These are phyloP conservation scores for Ogataea haglerorum DNA, from an alignment of 805 yeast species.

Conservation along the genomic window DNA sequence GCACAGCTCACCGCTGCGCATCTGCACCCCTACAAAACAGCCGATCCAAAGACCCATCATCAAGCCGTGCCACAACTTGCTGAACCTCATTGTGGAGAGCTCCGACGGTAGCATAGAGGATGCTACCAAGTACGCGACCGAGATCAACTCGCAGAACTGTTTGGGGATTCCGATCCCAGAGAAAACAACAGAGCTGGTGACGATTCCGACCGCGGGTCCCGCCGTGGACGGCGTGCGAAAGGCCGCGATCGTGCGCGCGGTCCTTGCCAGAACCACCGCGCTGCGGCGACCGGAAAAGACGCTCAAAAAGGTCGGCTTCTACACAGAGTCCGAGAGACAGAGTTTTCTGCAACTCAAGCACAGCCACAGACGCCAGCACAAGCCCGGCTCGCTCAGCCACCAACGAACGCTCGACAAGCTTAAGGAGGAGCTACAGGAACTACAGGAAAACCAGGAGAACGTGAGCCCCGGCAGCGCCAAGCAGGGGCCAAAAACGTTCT, in stretches of 20 bases:
- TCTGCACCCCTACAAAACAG: constrained; percentile 39
- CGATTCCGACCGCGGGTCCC: constrained; percentile 47
- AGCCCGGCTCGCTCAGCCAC: constrained; percentile 5
- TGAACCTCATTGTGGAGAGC: constrained; percentile 56
- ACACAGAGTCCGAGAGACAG: constrained; percentile 27
- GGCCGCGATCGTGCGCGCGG: constrained; percentile 36
- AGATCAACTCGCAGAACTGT: constrained; percentile 58
- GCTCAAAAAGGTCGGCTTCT: constrained; percentile 26
- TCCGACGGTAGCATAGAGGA: constrained; percentile 58
- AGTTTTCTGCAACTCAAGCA: constrained; percentile 20
- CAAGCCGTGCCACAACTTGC: constrained; percentile 27
- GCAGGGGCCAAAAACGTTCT: constrained; percentile 1
- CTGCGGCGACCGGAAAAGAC: constrained; percentile 3
- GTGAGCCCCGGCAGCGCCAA: constrained; percentile 12
- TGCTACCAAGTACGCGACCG: constrained; percentile 69
- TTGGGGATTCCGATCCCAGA: constrained; percentile 63
- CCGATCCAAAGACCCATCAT: constrained; percentile 33
- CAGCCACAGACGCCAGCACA: constrained; percentile 4
- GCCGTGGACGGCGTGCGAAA: constrained; percentile 29
- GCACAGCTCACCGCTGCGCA: constrained; percentile 36
- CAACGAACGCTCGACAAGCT: constrained; percentile 8
- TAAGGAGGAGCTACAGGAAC: constrained; percentile 6
- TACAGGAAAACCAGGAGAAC: constrained; percentile 27
- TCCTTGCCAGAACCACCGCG: constrained; percentile 23
- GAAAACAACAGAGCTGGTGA: constrained; percentile 52